Percentiles rank a stretch among this genome's conserved stretches.
These are phyloP conservation scores for Euphorbia schlechtendalii DNA, from an alignment of 441 rosid genomes.

Conservation along the genomic window DNA sequence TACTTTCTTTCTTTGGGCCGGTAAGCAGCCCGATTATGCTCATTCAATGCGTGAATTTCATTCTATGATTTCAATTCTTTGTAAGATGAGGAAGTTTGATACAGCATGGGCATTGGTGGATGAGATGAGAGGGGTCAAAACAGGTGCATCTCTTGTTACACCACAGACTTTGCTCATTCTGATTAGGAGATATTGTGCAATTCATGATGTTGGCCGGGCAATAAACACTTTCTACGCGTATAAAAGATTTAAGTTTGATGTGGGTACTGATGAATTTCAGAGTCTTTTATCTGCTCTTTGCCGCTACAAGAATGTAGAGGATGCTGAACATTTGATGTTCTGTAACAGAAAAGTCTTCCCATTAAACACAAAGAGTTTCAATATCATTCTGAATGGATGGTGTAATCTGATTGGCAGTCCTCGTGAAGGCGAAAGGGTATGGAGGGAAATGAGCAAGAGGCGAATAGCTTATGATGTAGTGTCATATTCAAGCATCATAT, in stretches of 20 bases:
- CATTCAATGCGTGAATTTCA: slow-evolving; percentile 60
- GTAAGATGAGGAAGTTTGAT: slow-evolving; percentile 87
- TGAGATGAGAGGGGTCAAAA: slow-evolving; percentile 63
- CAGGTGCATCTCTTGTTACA: slow-evolving; percentile 50
- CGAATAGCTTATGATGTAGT: slow-evolving; percentile 56
- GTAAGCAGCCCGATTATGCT: slow-evolving; percentile 50
- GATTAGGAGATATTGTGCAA: slow-evolving; percentile 88
- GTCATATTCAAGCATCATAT: slow-evolving; percentile 61
- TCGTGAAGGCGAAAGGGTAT: slow-evolving; percentile 63
- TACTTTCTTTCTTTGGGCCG: slow-evolving; percentile 84
- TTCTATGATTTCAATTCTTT: slow-evolving; percentile 76
- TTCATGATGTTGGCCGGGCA: slow-evolving; percentile 78
- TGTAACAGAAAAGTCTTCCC: slow-evolving; percentile 66
- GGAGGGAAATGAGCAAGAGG: slow-evolving; percentile 76
- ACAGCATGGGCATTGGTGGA: slow-evolving; percentile 87
- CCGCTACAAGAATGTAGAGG: slow-evolving; percentile 86
- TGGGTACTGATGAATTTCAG: slow-evolving; percentile 77
- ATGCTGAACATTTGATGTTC: slow-evolving; percentile 86
- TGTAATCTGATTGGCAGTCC: slow-evolving; percentile 75
- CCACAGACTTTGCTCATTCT: slow-evolving; percentile 79
- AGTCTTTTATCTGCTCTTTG: slow-evolving; percentile 85
- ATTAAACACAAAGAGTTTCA: slow-evolving; percentile 66
- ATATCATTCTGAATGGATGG: slow-evolving; percentile 87
- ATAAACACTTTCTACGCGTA: slow-evolving; percentile 71
- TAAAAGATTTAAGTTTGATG: slow-evolving; percentile 56